phyloP scores from a whole-genome alignment of 331 rosid genomes.

The Phaseolus coccineus region DNA sequence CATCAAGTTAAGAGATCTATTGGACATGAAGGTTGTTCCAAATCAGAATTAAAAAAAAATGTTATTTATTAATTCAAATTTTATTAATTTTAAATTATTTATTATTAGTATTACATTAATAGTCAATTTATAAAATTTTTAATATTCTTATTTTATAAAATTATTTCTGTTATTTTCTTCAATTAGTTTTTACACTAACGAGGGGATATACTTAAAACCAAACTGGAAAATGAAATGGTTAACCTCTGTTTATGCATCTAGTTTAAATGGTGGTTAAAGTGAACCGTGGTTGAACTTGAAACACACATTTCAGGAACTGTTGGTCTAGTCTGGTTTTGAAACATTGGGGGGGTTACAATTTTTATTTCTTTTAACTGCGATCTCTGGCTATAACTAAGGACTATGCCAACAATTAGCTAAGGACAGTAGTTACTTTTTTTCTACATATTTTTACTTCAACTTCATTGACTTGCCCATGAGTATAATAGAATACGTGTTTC shows the following conservation, averaged over 20 bases:
- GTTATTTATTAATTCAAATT: too few species aligned
- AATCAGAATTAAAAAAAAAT: too few species aligned
- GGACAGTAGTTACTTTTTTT: background rate
- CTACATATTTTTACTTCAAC: background rate
- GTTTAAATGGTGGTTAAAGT: background rate
- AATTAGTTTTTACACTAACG: too few species aligned
- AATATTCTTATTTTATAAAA: too few species aligned
- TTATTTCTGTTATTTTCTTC: too few species aligned
- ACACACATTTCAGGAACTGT: background rate
- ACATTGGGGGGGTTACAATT: background rate
- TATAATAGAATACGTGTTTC: slow-evolving; percentile 25
- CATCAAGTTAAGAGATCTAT: too few species aligned
- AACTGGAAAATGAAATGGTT: background rate
- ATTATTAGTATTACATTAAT: too few species aligned
- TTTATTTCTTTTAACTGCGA: background rate
- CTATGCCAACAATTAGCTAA: background rate
- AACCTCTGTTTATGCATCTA: background rate
- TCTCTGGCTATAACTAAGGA: background rate
- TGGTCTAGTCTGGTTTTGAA: background rate
- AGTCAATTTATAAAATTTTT: too few species aligned
- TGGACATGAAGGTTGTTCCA: too few species aligned
- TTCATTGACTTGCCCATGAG: background rate
- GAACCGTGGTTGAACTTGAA: background rate
- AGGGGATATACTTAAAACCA: too few species aligned
- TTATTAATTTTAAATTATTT: too few species aligned